Percentiles rank a stretch among this genome's conserved stretches.
phyloP scores from a whole-genome alignment of 306 rosid genomes.

The Aeschynomene evenia region DNA sequence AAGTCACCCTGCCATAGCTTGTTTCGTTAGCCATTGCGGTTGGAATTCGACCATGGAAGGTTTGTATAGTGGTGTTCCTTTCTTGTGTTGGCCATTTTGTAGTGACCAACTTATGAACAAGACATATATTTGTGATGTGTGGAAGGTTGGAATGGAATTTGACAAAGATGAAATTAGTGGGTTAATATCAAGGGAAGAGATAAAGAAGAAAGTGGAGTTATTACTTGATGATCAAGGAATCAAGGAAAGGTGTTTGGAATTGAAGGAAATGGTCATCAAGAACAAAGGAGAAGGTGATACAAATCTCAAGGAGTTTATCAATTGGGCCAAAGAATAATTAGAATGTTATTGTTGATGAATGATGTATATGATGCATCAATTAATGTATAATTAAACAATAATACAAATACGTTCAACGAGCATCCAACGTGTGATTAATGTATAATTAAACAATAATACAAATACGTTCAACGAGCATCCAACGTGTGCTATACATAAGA shows the following conservation, averaged over 20 bases:
- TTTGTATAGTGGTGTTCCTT: conserved; percentile 43
- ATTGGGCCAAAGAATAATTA: conserved; percentile 31
- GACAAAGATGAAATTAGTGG: conserved; percentile 40
- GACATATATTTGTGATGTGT: conserved; percentile 53
- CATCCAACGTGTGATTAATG: no score
- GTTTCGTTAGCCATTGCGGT: conserved; percentile 60
- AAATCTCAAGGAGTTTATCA: conserved; percentile 36
- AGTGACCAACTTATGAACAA: conserved; percentile 46
- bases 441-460: no score
- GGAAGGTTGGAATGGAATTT: conserved; percentile 53
- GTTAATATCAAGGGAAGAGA: conserved; percentile 38
- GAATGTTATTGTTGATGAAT: no score
- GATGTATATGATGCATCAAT: no score
- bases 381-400: no score
- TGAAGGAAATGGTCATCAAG: conserved; percentile 27
- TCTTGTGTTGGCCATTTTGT: conserved; percentile 60
- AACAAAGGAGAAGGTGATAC: conserved; percentile 34
- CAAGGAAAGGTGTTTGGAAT: conserved; percentile 25
- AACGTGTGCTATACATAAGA: no score
- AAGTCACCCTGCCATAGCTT: conserved; percentile 34
- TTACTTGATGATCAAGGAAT: conserved; percentile 34
- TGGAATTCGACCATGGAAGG: conserved; percentile 66
- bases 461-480: no score
- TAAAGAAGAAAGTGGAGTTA: conserved; percentile 46
- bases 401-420: no score